Conservation (phyloP, 2,329 filamentous ascomycete species). For the Venturia pyrina region DNA sequence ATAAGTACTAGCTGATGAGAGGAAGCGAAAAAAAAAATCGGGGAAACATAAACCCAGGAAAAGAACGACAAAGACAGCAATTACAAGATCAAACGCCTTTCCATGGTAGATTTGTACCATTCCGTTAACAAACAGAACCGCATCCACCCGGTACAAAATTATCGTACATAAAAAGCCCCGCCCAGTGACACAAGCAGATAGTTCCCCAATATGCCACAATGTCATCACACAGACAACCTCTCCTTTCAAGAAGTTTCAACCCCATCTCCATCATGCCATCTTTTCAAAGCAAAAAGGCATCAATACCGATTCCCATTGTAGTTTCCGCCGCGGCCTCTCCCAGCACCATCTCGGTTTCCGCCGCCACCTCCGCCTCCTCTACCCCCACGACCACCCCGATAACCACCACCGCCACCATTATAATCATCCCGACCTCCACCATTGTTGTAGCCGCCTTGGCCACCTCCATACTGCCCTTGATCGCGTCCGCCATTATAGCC, state of each 20-base stretch:
- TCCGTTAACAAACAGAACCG: not conserved
- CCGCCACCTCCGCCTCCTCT: constrained; percentile 20
- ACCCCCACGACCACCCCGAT: constrained; percentile 13
- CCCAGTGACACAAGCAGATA: not conserved
- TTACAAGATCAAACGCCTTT: too few species aligned
- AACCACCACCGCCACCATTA: constrained; percentile 18
- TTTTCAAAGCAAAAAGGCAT: not conserved
- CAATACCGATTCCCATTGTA: constrained; percentile 1
- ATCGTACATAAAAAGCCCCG: not conserved
- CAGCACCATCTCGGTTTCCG: constrained; percentile 21
- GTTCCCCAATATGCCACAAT: too few species aligned
- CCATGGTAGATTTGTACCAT: too few species aligned
- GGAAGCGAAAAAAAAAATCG: too few species aligned
- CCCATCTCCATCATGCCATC: too few species aligned
- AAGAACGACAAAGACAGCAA: too few species aligned
- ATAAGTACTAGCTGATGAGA: too few species aligned
- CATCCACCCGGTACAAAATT: not conserved
- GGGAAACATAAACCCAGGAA: too few species aligned
- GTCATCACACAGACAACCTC: too few species aligned
- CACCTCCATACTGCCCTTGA: constrained; percentile 17
- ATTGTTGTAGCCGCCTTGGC: constrained; percentile 17
- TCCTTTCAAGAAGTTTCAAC: too few species aligned
- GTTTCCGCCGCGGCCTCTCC: constrained; percentile 5
- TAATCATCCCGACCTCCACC: constrained; percentile 17
- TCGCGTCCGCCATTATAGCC: constrained; percentile 11